Percentiles rank a stretch among this genome's conserved stretches.
phyloP scores from a whole-genome alignment of 768 basidiomycete species.

The Sarcodon aspratus region DNA sequence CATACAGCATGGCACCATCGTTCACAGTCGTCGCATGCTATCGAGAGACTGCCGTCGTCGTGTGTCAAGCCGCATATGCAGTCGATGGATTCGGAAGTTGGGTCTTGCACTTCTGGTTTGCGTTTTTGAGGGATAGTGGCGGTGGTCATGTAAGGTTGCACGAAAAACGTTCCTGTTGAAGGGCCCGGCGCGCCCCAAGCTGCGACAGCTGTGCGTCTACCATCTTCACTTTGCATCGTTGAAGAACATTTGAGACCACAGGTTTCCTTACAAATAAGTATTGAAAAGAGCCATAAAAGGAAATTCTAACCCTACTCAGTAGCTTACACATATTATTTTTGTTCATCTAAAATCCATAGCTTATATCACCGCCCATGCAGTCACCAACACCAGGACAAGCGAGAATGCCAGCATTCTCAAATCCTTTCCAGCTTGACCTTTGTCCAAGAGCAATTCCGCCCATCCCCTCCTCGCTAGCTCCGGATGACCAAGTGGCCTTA shows the following conservation, averaged over 20 bases:
- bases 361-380: no score
- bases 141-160: background rate
- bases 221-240: no score
- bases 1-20: slow-evolving; percentile 83
- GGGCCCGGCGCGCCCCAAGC: background rate
- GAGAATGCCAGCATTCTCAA: slow-evolving; percentile 49
- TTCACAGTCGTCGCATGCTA: slow-evolving; percentile 74
- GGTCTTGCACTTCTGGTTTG: slow-evolving; percentile 8
- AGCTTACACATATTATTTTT: no score
- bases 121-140: slow-evolving; percentile 4
- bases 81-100: slow-evolving; percentile 36
- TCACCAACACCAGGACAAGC: slow-evolving; percentile 25
- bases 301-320: no score
- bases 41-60: slow-evolving; percentile 71
- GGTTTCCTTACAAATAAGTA: no score
- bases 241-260: no score
- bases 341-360: no score
- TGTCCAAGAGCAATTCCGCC: slow-evolving; percentile 38
- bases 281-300: no score
- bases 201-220: no score
- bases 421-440: slow-evolving; percentile 58
- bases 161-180: slow-evolving; percentile 6
- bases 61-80: slow-evolving; percentile 68
- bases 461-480: slow-evolving; percentile 27
- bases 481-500: slow-evolving; percentile 23